Base-by-base conservation (phyloP, 306 rosid genomes). In the Dalbergia cultrata region DNA sequence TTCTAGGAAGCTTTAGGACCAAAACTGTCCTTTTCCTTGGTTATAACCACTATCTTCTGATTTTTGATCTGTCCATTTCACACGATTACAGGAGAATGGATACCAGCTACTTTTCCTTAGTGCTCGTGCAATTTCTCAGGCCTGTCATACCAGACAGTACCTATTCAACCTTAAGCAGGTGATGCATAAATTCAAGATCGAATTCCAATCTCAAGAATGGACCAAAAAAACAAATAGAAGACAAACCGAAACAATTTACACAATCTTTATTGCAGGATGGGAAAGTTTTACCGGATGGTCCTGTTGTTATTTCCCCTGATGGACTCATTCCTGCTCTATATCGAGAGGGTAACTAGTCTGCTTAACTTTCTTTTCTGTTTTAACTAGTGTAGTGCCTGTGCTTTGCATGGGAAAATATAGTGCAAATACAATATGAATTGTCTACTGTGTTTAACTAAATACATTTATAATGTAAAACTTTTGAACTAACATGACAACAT, bases 81-180 rank as follows among this genome's bases (percentile, higher is more conserved):
- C 81, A 22, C 67, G 33, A 37, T 66, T 71, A 53, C 94, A 95
- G 98, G 97, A 90, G 82, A 93, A 96, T 79, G 98, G 98, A 71
- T 96, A 93, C 81, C 94, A 96, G 50, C 56, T 96, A 81, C 97
- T 96, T 77, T 96, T 96, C 80, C 92, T 96, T 76, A 96, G 99
- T 76, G 99, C 99, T 34, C 98, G 98, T 65, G 88, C 99, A 62
- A 96, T 96, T 79, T 96, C 99, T 82, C 99, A 96, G 85, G 97
- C 99, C 60, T 85, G 86, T 65, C 80, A 45, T 74, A 96, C 99
- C 19, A 86, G 98, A 68, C 98, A 85, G 75, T 96, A 93, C 85
- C 89, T 96, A 49, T 80, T 83, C 87, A 96, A 93, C 89, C 97
- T 96, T 74, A 93, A 90, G 80, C 98, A 93, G 98, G 99, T 93